Evolutionary conservation across 1,139 yeast genomes (phyloP), one percentile per base, ranked within the genome.

Genomic region (Pichia sp.): DNA sequence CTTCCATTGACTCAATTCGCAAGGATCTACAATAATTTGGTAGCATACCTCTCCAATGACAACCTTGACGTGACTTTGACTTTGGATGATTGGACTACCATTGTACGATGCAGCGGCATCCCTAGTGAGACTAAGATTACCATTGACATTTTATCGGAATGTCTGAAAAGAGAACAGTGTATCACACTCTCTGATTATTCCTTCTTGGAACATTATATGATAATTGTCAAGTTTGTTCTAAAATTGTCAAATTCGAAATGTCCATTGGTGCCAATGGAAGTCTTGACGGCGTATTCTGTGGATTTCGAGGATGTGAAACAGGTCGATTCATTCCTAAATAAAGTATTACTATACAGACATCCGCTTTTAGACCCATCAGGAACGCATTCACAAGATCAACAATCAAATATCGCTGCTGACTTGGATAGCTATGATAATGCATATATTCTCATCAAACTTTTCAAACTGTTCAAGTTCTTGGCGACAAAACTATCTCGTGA

Each of bases 151-250:
- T 53, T 74, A 17, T 59, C 58, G 35, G 63, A 65, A 33, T 71
- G 77, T 47, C 59, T 74, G 27, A 59, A 59, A 40, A 53, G 78
- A 29, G 67, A 71, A 49, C 62, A 56, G 51, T 39, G 60, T 22
- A 48, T 73, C 8, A 45, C 45, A 22, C 37, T 58, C 8, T 50
- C 56, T 1, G 62, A 58, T 41, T 58, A 54, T 41, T 56, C 61
- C 6, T 58, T 58, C 29, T 40, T 55, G 8, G 62, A 58, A 36
- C 60, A 56, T 35, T 57, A 50, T 33, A 45, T 53, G 42, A 46
- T 56, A 2, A 28, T 58, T 27, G 36, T 50, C 16, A 51, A 47
- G 31, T 55, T 57, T 25, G 33, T 54, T 2, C 31, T 41, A 4
- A 45, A 47, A 24, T 36, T 56, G 29, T 53, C 52, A 24, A 53